Percentiles rank a stretch among this genome's conserved stretches.
phyloP scores from a whole-genome alignment of 345 rosid species.

The Murraya koenigii region DNA sequence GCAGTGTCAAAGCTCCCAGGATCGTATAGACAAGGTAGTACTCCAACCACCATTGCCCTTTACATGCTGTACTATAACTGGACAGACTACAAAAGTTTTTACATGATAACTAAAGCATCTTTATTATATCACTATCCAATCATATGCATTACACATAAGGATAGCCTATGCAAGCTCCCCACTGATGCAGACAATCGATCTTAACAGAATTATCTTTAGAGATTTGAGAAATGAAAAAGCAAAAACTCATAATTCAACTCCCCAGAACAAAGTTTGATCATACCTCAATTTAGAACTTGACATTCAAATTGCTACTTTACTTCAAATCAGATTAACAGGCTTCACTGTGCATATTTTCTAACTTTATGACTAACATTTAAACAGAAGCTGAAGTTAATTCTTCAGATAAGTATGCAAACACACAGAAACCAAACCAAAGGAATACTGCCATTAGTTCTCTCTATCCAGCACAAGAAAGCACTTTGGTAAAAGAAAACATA shows the following conservation, averaged over 20 bases:
- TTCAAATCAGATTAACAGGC: background rate
- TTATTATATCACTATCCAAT: background rate
- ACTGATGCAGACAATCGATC: background rate
- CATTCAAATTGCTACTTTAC: background rate
- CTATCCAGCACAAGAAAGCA: background rate
- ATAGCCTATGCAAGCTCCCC: background rate
- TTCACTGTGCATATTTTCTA: background rate
- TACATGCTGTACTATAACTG: background rate
- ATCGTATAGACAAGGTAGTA: background rate
- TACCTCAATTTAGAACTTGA: background rate
- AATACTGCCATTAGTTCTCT: background rate
- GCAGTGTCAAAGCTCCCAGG: background rate
- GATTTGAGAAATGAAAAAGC: background rate
- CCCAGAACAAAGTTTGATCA: background rate
- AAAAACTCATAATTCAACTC: background rate
- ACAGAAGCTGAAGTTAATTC: background rate
- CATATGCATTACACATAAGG: background rate
- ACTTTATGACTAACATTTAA: background rate
- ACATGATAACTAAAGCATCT: background rate
- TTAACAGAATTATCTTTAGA: too few relatives aligned
- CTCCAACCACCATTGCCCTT: too few relatives aligned
- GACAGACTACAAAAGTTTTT: background rate
- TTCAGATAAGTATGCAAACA: background rate
- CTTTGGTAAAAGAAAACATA: background rate
- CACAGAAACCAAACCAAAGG: background rate